Conservation (phyloP, 441 rosid species). For the Codiaeum variegatum region DNA sequence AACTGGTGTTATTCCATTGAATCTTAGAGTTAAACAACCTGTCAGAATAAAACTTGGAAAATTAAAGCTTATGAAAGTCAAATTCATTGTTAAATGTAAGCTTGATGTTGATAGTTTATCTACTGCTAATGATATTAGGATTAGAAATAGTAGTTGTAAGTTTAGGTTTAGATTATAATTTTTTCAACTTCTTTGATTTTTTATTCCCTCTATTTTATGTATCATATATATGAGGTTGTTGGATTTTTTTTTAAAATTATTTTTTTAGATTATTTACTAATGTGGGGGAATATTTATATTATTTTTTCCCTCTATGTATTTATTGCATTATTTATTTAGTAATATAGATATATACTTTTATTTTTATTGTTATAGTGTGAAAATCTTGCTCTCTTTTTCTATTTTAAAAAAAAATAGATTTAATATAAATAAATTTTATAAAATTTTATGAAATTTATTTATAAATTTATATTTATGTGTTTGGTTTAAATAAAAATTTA, state of each 20-base stretch:
- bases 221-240: too few relatives aligned
- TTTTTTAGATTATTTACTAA: neutral
- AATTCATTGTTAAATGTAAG: slow-evolving; percentile 55
- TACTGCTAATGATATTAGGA: slow-evolving; percentile 38
- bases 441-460: too few relatives aligned
- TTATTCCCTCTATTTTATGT: neutral
- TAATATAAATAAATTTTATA: too few relatives aligned
- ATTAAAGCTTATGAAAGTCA: slow-evolving; percentile 63
- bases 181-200: slow-evolving; percentile 28
- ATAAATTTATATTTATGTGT: too few relatives aligned
- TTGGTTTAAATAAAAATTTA: too few relatives aligned
- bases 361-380: too few relatives aligned
- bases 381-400: too few relatives aligned
- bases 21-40: slow-evolving; percentile 67
- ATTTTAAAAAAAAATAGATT: too few relatives aligned
- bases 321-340: neutral
- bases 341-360: neutral
- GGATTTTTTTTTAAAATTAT: neutral
- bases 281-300: neutral
- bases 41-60: slow-evolving; percentile 78
- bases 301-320: neutral
- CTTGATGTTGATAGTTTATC: slow-evolving; percentile 52
- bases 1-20: slow-evolving; percentile 59
- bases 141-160: slow-evolving; percentile 63
- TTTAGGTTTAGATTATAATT: slow-evolving; percentile 54